Conservation (phyloP, 345 rosid genomes). For the Barbarea vulgaris region DNA sequence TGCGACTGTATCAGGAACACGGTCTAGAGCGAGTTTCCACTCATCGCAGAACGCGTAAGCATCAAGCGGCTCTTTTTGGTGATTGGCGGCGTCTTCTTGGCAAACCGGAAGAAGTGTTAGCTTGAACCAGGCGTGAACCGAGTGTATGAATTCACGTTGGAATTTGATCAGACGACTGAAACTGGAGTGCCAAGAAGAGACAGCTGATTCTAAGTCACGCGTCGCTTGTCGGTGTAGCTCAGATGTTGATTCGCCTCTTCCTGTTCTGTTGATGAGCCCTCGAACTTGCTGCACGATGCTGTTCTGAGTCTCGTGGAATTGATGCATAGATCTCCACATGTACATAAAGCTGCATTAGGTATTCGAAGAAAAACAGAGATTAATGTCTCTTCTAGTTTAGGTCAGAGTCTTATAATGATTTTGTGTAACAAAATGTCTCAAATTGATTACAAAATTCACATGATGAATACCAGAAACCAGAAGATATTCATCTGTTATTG, state of each 20-base stretch:
- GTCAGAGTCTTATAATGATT: neutral
- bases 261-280: constrained; percentile 73
- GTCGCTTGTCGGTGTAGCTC: constrained; percentile 92
- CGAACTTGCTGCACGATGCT: constrained; percentile 87
- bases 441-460: neutral
- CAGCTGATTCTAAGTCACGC: constrained; percentile 84
- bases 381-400: neutral
- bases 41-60: constrained; percentile 75
- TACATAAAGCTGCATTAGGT: constrained; percentile 76
- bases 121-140: constrained; percentile 89
- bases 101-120: constrained; percentile 76
- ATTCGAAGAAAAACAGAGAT: neutral
- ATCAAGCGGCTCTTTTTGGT: constrained; percentile 48
- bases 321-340: constrained; percentile 94
- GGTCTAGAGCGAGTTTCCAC: constrained; percentile 91
- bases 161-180: constrained; percentile 75
- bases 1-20: constrained; percentile 92
- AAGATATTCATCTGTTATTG: neutral
- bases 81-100: constrained; percentile 45
- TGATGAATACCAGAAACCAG: neutral
- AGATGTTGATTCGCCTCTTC: constrained; percentile 80
- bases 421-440: neutral
- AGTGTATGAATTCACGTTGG: constrained; percentile 74
- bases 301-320: constrained; percentile 80
- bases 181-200: constrained; percentile 87